Evolutionary conservation across 441 rosid species (phyloP), one percentile per base, ranked within the genome.

Genomic region (Adansonia madagascariensis): DNA sequence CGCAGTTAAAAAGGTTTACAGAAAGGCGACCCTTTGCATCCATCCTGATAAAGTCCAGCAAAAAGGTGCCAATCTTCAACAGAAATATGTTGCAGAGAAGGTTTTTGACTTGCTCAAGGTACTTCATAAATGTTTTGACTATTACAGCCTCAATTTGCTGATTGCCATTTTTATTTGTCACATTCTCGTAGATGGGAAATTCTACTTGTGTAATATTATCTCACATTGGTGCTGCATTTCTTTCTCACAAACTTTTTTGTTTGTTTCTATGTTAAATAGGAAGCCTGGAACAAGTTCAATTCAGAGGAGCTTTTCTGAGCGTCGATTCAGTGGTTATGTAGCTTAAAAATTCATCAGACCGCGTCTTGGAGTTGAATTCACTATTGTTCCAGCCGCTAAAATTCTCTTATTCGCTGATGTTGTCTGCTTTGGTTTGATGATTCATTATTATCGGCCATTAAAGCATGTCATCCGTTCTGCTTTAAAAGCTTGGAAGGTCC

Each of bases 31-130:
- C 22, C 84, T 93, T 27, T 92, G 97, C 81, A 91, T 95, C 81
- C 99, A 95, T 89, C 98, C 98, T 2, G 98, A 95, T 82, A 95
- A 95, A 83, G 98, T 95, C 83, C 98, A 95, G 77, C 99, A 93
- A 81, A 95, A 92, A 84, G 97, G 99, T 20, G 97, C 99, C 74
- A 95, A 86, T 87, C 94, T 95, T 73, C 98, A 95, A 78, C 99
- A 95, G 80, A 95, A 92, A 68, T 91, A 90, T 75, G 67, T 93
- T 69, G 97, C 98, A 0, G 99, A 95, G 88, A 93, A 95, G 82
- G 95, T 95, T 59, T 95, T 95, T 31, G 97, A 95, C 88, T 80
- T 93, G 86, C 97, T 95, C 47, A 93, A 95, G 97, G 99, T 93
- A 89, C 68, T 22, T 74, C n/a, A 17, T 62, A 4, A 63, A 31